These are phyloP conservation scores for Hemisphaericaspora subhashii DNA, from an alignment of 1,139 yeast genomes.

Conservation along the genomic window DNA sequence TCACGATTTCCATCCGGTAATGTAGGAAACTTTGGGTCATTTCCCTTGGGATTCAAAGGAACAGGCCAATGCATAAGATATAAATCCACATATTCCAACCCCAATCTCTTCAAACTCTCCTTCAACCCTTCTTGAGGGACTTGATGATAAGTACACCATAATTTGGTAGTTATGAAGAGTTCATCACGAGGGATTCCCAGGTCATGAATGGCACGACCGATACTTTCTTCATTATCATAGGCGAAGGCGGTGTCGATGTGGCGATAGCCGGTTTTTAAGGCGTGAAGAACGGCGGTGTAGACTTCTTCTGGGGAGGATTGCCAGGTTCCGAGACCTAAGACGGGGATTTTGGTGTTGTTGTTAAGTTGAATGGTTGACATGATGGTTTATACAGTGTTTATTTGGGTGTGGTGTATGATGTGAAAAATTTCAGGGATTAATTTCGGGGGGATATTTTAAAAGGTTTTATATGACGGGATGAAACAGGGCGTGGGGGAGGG, in stretches of 20 bases:
- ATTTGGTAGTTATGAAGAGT: conserved; percentile 71
- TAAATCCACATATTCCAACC: conserved; percentile 75
- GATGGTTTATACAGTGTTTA: background rate
- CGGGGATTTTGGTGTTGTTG: conserved; percentile 62
- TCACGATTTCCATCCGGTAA: conserved; percentile 26
- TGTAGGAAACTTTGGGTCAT: conserved; percentile 32
- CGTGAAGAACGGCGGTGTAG: conserved; percentile 56
- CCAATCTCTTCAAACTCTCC: conserved; percentile 58
- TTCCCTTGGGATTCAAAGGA: conserved; percentile 43
- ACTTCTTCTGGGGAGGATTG: conserved; percentile 50
- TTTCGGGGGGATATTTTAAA: background rate
- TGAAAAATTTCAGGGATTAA: background rate
- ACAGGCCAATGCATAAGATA: conserved; percentile 84
- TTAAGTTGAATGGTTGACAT: conserved; percentile 30
- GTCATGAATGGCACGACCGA: conserved; percentile 61
- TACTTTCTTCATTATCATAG: conserved; percentile 61
- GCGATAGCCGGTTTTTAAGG: conserved; percentile 65
- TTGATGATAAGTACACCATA: conserved; percentile 65
- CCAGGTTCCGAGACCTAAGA: conserved; percentile 77
- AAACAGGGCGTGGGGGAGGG: no score
- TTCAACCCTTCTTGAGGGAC: conserved; percentile 57
- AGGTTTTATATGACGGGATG: background rate
- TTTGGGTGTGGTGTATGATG: background rate
- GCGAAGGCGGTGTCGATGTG: conserved; percentile 77
- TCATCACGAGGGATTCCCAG: conserved; percentile 66